Evolutionary conservation across 2,329 filamentous ascomycete genomes (phyloP).

Genomic region (Fusarium sp.): DNA sequence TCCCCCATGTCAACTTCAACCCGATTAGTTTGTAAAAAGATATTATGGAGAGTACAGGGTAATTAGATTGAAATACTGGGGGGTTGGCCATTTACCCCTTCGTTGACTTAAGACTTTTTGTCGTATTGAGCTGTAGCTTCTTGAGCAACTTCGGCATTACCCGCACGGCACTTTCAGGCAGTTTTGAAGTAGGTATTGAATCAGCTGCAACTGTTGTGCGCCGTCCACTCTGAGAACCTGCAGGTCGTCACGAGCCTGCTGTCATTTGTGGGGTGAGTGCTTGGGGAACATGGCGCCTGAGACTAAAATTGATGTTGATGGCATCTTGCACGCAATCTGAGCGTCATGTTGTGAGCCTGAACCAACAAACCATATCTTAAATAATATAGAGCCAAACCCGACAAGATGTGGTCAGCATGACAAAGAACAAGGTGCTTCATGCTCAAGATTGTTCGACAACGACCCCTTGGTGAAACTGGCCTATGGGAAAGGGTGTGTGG

Average conservation of each 20-base stretch:
- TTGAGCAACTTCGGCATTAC: slow-evolving; percentile 25
- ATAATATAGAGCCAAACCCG: slow-evolving; percentile 9
- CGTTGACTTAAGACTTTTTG: slow-evolving; percentile 5
- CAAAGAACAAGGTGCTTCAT: slow-evolving; percentile 24
- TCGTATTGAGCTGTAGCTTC: slow-evolving; percentile 8
- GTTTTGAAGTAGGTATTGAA: slow-evolving; percentile 10
- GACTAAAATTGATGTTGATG: slow-evolving; percentile 20
- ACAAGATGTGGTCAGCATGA: slow-evolving; percentile 33
- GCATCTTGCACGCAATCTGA: slow-evolving; percentile 17
- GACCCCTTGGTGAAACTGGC: slow-evolving; percentile 14
- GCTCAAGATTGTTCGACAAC: slow-evolving; percentile 16
- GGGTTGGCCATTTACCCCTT: no score
- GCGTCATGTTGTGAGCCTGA: slow-evolving; percentile 6
- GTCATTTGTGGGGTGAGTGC: slow-evolving; percentile 36
- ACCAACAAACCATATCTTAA: slow-evolving; percentile 10
- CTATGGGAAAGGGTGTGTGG: slow-evolving; percentile 21
- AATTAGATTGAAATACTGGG: no score
- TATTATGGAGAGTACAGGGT: no score
- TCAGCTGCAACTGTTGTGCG: slow-evolving; percentile 26
- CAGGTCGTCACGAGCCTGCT: slow-evolving; percentile 43
- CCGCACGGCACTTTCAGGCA: slow-evolving; percentile 24
- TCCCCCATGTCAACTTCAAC: no score
- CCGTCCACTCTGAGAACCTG: slow-evolving; percentile 24
- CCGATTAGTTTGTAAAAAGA: no score
- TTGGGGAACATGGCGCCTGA: slow-evolving; percentile 26